Base-by-base conservation (phyloP, 2,329 filamentous ascomycete genomes). In the Diaporthe citriasiana region DNA sequence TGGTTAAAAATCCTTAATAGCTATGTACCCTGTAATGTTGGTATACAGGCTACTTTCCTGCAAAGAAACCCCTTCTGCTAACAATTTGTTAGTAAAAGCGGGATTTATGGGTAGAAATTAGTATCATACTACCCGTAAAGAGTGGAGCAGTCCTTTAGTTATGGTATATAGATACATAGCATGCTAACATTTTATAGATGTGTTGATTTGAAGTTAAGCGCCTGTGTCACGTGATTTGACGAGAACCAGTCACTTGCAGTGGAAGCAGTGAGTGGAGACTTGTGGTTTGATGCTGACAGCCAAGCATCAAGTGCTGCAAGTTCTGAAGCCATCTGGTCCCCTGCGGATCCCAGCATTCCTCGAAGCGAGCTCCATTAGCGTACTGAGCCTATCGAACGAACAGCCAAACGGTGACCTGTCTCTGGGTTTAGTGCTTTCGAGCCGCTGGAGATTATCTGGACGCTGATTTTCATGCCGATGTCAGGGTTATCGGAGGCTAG, bases 271-370 rank as follows among this genome's bases (percentile, higher is more conserved):
- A 27, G 63, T 66, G 60, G 60, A 47, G 60, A 66, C 42, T 25
- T 10, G 60, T 51, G 60, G 27, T 25, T 30, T 30, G 10, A n/a
- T n/a, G 63, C 63, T 66, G 63, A 66, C 63, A 38, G 63, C 42
- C 57, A 60, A 60, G 57, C 60, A 35, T 51, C 42, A n/a, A 35
- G 27, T 30, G 40, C 19, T 25, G 22, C 27, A 33, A 12, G 35
- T 4, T 10, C 13, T 50, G 45, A 12, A 50, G 22, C 13, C n/a
- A n/a, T n/a, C n/a, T n/a, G n/a, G n/a, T n/a, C 12, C 22, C 45
- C 45, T 50, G 45, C 22, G n/a, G 12, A 22, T 30, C 30, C 42
- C 42, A 66, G 17, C 42, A n/a, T 35, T 25, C 42, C 22, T 51
- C 8, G 17, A 51, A 30, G 17, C 30, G 60, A 50, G 22, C 45